phyloP scores from a whole-genome alignment of 371 early-diverging fungal genomes.

The Rhizopus microsporus region DNA sequence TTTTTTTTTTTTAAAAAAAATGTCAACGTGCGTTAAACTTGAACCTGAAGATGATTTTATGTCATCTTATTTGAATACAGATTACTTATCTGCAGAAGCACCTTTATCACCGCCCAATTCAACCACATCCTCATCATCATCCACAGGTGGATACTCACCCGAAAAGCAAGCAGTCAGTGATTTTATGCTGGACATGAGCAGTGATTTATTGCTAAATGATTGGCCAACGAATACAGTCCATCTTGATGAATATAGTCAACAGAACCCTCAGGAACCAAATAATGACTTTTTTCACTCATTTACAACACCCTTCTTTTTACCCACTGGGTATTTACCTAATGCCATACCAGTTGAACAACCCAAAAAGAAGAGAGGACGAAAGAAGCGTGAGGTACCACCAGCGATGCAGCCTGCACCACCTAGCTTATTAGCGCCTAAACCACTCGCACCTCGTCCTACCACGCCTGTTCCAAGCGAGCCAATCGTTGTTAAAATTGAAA shows the following conservation, averaged over 20 bases:
- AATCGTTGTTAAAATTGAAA: too few species aligned
- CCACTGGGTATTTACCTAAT: conserved; percentile 8
- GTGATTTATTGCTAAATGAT: background rate
- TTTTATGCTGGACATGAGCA: conserved; percentile 16
- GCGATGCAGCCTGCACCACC: conserved; percentile 1
- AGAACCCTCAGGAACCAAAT: background rate
- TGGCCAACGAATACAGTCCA: background rate
- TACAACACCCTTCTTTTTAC: conserved; percentile 13
- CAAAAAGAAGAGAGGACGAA: conserved; percentile 47
- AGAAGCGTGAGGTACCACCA: conserved; percentile 32
- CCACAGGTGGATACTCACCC: conserved; percentile 1
- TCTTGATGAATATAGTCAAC: background rate
- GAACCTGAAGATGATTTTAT: conserved; percentile 44
- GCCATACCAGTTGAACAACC: conserved; percentile 23
- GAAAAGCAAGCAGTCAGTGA: conserved; percentile 14
- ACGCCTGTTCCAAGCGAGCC: background rate
- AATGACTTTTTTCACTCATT: conserved; percentile 14
- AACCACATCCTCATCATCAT: conserved; percentile 15
- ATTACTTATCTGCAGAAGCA: conserved; percentile 32
- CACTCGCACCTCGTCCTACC: conserved; percentile 17
- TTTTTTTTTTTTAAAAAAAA: conserved; percentile 4
- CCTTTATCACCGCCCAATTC: conserved; percentile 21
- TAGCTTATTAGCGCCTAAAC: conserved; percentile 33
- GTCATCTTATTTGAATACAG: conserved; percentile 43
- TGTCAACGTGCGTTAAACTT: conserved; percentile 24